Conservation (phyloP, 23 red algal species). For the Gracilariopsis chorda region DNA sequence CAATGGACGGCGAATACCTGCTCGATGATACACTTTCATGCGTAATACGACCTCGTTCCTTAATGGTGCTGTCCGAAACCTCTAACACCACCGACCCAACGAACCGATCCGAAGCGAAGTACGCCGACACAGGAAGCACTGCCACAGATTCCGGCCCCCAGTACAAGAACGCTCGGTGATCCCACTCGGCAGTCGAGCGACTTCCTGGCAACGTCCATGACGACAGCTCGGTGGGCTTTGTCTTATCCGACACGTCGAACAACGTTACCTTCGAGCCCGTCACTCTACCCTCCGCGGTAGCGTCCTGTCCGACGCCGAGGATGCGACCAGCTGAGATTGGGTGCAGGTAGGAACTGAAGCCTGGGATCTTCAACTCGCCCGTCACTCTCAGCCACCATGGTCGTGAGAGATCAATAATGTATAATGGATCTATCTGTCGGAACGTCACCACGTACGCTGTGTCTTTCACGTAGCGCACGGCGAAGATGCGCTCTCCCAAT, state of each 20-base stretch:
- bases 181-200: slow-evolving; percentile 32
- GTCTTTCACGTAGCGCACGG: slow-evolving; percentile 44
- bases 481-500: slow-evolving; percentile 51
- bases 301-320: slow-evolving; percentile 65
- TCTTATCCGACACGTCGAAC: slow-evolving; percentile 53
- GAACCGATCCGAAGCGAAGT: background rate
- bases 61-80: slow-evolving; percentile 15
- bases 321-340: slow-evolving; percentile 35
- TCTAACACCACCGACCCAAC: slow-evolving; percentile 42
- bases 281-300: slow-evolving; percentile 5
- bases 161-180: slow-evolving; percentile 65
- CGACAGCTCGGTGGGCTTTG: slow-evolving; percentile 36
- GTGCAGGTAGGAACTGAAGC: slow-evolving; percentile 59
- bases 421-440: slow-evolving; percentile 63
- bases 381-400: slow-evolving; percentile 37
- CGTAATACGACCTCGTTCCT: slow-evolving; percentile 30
- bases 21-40: background rate
- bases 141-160: slow-evolving; percentile 26
- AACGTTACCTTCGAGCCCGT: slow-evolving; percentile 52
- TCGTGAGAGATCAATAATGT: slow-evolving; percentile 41
- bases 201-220: slow-evolving; percentile 21
- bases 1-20: slow-evolving; percentile 8
- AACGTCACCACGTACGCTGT: slow-evolving; percentile 68
- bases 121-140: slow-evolving; percentile 31
- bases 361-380: slow-evolving; percentile 66